These are phyloP conservation scores for Pyrus hybrid DNA, from an alignment of 331 rosid species.

Conservation along the genomic window DNA sequence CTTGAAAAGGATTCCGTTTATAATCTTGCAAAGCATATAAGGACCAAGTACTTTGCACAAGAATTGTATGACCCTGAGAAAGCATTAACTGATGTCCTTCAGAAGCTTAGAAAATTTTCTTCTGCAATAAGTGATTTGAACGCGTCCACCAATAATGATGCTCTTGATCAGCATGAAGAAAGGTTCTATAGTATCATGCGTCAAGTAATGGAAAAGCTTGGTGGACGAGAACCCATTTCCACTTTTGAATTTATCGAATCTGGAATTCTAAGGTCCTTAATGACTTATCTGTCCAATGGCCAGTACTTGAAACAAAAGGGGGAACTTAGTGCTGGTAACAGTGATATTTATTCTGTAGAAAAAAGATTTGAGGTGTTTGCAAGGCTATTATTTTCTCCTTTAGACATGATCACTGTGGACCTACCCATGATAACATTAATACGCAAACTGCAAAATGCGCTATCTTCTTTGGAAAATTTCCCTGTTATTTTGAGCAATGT, in stretches of 20 bases:
- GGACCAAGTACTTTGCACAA: constrained; percentile 51
- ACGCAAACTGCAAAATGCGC: constrained; percentile 60
- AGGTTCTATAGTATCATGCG: constrained; percentile 34
- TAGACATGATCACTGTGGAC: constrained; percentile 37
- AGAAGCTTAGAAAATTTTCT: constrained; percentile 55
- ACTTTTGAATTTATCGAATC: constrained; percentile 96
- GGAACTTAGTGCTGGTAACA: constrained; percentile 21
- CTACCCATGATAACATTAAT: constrained; percentile 43
- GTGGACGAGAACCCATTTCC: constrained; percentile 77
- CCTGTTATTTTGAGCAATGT: constrained; percentile 65
- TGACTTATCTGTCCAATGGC: constrained; percentile 58
- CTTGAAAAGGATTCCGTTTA: constrained; percentile 69
- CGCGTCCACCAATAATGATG: constrained; percentile 20
- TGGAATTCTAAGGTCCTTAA: constrained; percentile 72
- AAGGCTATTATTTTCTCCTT: constrained; percentile 41
- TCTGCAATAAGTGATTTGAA: constrained; percentile 43
- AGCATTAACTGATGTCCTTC: constrained; percentile 77
- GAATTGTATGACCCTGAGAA: constrained; percentile 57
- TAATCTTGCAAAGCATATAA: constrained; percentile 62
- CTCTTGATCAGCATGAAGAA: constrained; percentile 49
- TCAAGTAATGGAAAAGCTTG: constrained; percentile 62
- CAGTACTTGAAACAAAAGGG: constrained; percentile 36
- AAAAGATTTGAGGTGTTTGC: constrained; percentile 77
- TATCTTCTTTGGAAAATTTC: constrained; percentile 78
- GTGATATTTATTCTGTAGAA: constrained; percentile 36